Evolutionary conservation across 192 early-diverging fungal genomes (phyloP), one percentile per base, ranked within the genome.

Genomic region (Rhizoclosmatium sp.): DNA sequence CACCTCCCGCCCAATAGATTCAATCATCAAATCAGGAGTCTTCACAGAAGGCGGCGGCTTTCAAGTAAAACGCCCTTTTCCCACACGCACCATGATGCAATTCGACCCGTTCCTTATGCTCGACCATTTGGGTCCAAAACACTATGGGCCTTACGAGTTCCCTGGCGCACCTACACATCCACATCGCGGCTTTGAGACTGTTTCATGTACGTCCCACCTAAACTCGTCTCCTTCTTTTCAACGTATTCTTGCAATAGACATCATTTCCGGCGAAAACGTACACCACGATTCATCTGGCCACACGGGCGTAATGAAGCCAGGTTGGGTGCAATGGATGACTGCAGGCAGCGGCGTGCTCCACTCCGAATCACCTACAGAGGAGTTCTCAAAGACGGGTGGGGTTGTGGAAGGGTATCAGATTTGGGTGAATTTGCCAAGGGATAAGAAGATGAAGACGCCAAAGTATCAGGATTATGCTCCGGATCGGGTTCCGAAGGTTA

Each of bases 51-150:
- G 95, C 31, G 92, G 86, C 45, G 96, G 95, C 23, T 94, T 94
- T 41, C 86, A 85, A 45, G 95, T 98, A 19, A 92, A 93, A 47
- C 89, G 96, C 4, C 86, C 88, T 3, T 91, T 98, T 44, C 93
- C 93, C 19, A 90, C 87, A 0, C 84, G 78, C 59, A 70, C 84
- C 7, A 86, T 94, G 41, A 85, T 91, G 56, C 91, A 93, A 66
- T 87, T 95, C 51, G 96, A 98, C 78, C 96, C 96, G 3, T 97
- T 98, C 85, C 85, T 97, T 47, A 92, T 97, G 91, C 89, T 97
- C 46, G 96, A 98, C 44, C 74, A 75, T 47, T 56, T 75, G 60
- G 74, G 60, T 19, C 74, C 74, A 81, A 85, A 87, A 61, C n/a
- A 79, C 71, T 90, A 90, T 47, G 83, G 65, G 10, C 89, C 89